Evolutionary conservation across 176 grass and related monocot genomes (phyloP).

Genomic region (Elaeis guineensis): DNA sequence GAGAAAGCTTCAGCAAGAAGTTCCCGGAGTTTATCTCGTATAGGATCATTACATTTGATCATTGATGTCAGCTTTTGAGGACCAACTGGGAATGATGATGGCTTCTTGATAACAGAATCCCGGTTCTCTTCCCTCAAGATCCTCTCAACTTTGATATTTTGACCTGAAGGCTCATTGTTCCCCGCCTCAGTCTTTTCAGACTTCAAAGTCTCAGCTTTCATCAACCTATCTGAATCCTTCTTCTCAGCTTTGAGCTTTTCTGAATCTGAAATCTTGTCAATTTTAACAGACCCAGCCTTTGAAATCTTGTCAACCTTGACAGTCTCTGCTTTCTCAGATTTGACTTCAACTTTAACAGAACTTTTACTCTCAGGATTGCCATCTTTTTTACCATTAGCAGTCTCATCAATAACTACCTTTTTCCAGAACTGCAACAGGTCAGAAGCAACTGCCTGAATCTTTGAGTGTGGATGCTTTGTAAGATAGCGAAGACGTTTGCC

Average conservation of each 20-base stretch:
- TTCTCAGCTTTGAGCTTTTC: constrained; percentile 18
- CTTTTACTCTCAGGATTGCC: constrained; percentile 30
- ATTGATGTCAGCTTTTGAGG: constrained; percentile 51
- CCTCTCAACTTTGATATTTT: constrained; percentile 19
- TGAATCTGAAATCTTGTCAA: background rate
- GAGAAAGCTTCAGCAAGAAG: constrained; percentile 66
- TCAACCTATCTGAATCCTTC: background rate
- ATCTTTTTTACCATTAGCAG: constrained; percentile 44
- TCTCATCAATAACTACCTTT: constrained; percentile 74
- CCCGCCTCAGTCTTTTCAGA: background rate
- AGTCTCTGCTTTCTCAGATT: constrained; percentile 11
- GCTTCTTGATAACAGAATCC: constrained; percentile 16
- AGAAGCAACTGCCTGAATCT: constrained; percentile 48
- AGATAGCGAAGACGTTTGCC: constrained; percentile 68
- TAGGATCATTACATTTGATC: constrained; percentile 58
- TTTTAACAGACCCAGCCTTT: background rate
- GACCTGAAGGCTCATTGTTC: no score
- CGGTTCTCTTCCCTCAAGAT: constrained; percentile 1
- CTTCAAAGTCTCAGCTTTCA: background rate
- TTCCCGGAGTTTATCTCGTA: constrained; percentile 61
- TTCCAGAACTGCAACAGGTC: constrained; percentile 76
- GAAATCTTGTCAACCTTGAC: constrained; percentile 18
- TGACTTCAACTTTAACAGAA: constrained; percentile 12
- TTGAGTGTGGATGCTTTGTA: constrained; percentile 65
- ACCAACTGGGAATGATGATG: constrained; percentile 19